phyloP scores from a whole-genome alignment of 352 stramenopile genomes.

The Elongisporangium senticosum region DNA sequence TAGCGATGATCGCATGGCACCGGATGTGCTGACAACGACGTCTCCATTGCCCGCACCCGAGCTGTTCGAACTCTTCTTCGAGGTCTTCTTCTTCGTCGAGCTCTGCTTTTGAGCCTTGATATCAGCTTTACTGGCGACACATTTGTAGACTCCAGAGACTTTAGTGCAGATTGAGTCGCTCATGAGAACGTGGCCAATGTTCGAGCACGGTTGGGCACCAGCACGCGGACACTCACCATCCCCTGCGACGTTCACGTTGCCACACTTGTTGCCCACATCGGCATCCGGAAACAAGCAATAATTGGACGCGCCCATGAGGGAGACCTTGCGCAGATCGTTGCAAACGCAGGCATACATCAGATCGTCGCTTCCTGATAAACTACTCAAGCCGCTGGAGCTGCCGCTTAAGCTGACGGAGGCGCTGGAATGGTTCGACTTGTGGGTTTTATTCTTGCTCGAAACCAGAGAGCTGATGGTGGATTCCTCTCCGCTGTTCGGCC shows the following conservation, averaged over 20 bases:
- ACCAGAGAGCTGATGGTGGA: no score
- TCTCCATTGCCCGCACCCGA: neutral
- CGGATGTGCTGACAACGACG: no score
- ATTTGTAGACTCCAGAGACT: conserved; percentile 47
- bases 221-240: conserved; percentile 44
- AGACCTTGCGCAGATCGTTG: conserved; percentile 36
- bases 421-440: neutral
- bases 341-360: conserved; percentile 43
- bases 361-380: conserved; percentile 19
- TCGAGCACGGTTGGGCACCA: conserved; percentile 49
- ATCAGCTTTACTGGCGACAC: conserved; percentile 57
- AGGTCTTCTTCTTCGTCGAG: conserved; percentile 35
- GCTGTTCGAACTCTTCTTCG: conserved; percentile 5
- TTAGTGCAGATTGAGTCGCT: conserved; percentile 56
- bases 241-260: conserved; percentile 44
- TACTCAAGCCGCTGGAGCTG: conserved; percentile 8
- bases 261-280: conserved; percentile 54
- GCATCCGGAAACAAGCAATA: conserved; percentile 52
- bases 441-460: no score
- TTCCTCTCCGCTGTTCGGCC: no score
- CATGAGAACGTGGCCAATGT: conserved; percentile 48
- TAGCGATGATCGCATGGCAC: neutral
- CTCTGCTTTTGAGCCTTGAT: conserved; percentile 51
- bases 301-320: conserved; percentile 65
- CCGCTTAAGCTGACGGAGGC: conserved; percentile 5